Percentiles rank a stretch among this genome's conserved stretches.
phyloP scores from a whole-genome alignment of 768 basidiomycete genomes.

The Grammothele lineata region DNA sequence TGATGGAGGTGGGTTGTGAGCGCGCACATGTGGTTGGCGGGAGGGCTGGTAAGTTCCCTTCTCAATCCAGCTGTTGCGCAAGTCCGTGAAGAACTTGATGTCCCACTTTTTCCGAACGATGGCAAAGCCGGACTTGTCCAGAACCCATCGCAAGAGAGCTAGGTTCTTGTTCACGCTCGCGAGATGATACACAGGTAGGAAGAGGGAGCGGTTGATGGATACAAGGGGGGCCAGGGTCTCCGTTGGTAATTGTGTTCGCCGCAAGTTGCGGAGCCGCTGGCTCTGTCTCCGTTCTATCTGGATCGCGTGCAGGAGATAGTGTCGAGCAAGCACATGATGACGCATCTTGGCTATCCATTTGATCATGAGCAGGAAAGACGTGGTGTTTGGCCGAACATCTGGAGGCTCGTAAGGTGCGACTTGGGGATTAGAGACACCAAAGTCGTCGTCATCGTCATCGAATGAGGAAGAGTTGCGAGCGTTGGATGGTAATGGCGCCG shows the following conservation, averaged over 20 bases:
- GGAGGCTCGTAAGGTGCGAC: slow-evolving; percentile 35
- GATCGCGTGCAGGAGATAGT: slow-evolving; percentile 61
- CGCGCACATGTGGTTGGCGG: slow-evolving; percentile 9
- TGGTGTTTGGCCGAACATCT: slow-evolving; percentile 58
- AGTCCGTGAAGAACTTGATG: slow-evolving; percentile 37
- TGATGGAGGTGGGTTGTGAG: too few relatives aligned
- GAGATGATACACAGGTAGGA: slow-evolving; percentile 54
- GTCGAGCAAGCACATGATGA: slow-evolving; percentile 54
- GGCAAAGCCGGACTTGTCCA: slow-evolving; percentile 39
- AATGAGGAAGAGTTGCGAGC: slow-evolving; percentile 43
- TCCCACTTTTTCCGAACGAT: slow-evolving; percentile 47
- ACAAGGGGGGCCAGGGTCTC: too few relatives aligned
- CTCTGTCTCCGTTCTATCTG: too few relatives aligned
- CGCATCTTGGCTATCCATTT: slow-evolving; percentile 48
- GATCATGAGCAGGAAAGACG: slow-evolving; percentile 59
- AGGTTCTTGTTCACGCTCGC: slow-evolving; percentile 57
- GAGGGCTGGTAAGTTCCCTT: slow-evolving; percentile 9
- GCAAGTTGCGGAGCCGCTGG: too few relatives aligned
- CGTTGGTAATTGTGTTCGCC: too few relatives aligned
- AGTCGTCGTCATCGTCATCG: slow-evolving; percentile 64
- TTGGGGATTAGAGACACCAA: slow-evolving; percentile 37
- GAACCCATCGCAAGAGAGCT: slow-evolving; percentile 58
- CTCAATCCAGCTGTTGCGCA: slow-evolving; percentile 19
- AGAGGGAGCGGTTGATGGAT: slow-evolving; percentile 48
- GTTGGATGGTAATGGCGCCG: slow-evolving; percentile 58